phyloP scores from a whole-genome alignment of 2,329 filamentous ascomycete genomes.

The Colletotrichum sp. region DNA sequence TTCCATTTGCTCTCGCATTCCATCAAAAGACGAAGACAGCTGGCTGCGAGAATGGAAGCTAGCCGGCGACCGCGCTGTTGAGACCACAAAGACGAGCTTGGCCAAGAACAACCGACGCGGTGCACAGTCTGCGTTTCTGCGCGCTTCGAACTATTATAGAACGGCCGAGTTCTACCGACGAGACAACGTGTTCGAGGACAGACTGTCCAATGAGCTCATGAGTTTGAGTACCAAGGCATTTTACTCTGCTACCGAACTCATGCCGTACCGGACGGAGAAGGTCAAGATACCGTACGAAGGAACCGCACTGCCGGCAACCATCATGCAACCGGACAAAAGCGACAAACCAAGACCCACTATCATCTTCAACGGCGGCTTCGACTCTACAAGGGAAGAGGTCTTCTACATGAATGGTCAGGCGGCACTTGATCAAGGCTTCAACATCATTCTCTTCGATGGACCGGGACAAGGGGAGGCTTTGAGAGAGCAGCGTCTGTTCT shows the following conservation, averaged over 20 bases:
- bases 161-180: background rate
- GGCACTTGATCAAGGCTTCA: background rate
- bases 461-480: background rate
- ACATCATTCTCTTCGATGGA: background rate
- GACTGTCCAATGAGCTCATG: background rate
- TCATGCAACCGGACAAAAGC: background rate
- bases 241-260: background rate
- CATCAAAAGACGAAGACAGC: background rate
- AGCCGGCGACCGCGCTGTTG: background rate
- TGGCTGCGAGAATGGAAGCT: background rate
- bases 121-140: background rate
- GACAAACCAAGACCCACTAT: accelerated
- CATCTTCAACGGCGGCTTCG: background rate
- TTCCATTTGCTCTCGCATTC: background rate
- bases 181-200: background rate
- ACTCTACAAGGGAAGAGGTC: background rate
- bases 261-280: background rate
- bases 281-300: background rate
- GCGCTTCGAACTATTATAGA: background rate
- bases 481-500: background rate
- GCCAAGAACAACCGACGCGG: background rate
- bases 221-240: accelerated
- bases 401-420: background rate
- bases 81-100: background rate
- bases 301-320: background rate